Base-by-base conservation (phyloP, 148 eudicot species). In the Bassia scoparia region DNA sequence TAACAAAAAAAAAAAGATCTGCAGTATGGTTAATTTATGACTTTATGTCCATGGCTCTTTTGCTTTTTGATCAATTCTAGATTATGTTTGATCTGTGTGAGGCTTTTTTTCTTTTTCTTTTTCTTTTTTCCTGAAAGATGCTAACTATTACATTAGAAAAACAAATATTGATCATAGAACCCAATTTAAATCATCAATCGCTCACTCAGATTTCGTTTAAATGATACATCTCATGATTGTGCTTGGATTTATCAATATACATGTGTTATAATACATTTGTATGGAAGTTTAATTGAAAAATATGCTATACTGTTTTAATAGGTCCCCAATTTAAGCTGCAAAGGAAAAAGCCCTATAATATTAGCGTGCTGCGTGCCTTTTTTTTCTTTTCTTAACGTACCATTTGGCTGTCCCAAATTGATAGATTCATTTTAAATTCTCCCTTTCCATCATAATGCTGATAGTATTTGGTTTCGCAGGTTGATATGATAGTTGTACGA, bases 401-500 rank as follows among this genome's bases (percentile, higher is more conserved):
- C 50, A 59, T 41, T 23, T 33, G 49, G 50, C 68, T 21, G 38
- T 38, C 29, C 29, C 29, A 23, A 69, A 31, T 54, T 15, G 31
- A 24, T 44, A 61, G 62, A 41, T 41, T 1, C 1, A 5, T 41
- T 41, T 8, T 2, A 41, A 41, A 8, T 44, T 35, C 48, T 21
- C 15, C 20, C 12, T 62, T 48, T 26, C 14, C 4, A 43, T 48
- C 4, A 35, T 46, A 64, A n/a, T 65, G 56, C 75, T 50, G 34
- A 54, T 54, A 13, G 29, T 34, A 35, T 61, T 23, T 81, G 69
- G 31, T 72, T 20, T 71, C 81, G 77, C 83, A 95, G 98, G 98
- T 95, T 68, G 98, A 95, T 86, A 95, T 95, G 98, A 95, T 95
- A 74, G 98, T 95, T 61, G 98, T 95, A 95, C 98, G 98, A 95